Conservation (phyloP, 1,284 basidiomycete species). For the Coriolopsis trogii region DNA sequence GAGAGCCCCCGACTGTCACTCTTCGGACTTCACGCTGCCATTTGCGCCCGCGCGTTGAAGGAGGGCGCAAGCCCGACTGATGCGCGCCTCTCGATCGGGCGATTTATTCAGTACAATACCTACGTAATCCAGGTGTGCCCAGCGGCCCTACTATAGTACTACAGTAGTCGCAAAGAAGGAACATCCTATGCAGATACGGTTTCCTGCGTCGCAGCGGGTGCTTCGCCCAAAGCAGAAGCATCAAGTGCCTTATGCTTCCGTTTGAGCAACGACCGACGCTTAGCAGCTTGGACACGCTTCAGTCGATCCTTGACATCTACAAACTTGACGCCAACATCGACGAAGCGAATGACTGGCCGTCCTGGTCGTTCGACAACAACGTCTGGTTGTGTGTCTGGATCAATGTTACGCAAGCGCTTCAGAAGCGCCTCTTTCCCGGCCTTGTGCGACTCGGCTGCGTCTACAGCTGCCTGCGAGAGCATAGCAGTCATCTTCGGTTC, state of each 20-base stretch:
- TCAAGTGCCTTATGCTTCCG: constrained; percentile 14
- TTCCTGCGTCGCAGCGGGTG: no score
- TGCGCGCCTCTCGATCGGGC: no score
- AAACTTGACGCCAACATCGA: constrained; percentile 72
- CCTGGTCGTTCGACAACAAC: constrained; percentile 36
- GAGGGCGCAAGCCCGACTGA: no score
- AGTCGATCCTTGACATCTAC: constrained; percentile 56
- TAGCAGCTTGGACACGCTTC: constrained; percentile 49
- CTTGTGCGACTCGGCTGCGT: constrained; percentile 28
- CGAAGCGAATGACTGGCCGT: constrained; percentile 59
- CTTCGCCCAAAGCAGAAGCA: neutral
- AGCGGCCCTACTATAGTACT: no score
- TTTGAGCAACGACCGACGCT: constrained; percentile 44
- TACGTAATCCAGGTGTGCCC: no score
- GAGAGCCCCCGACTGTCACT: no score
- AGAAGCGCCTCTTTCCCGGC: constrained; percentile 36
- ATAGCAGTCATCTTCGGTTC: constrained; percentile 57
- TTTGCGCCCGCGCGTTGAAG: no score
- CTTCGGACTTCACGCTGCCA: no score
- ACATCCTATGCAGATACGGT: no score
- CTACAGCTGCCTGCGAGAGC: constrained; percentile 43
- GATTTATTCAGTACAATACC: no score
- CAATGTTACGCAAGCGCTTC: constrained; percentile 11
- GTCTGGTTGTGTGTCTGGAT: constrained; percentile 14
- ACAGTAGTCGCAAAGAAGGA: no score